These are phyloP conservation scores for Pythium monospermum DNA, from an alignment of 352 stramenopile genomes.

Conservation along the genomic window DNA sequence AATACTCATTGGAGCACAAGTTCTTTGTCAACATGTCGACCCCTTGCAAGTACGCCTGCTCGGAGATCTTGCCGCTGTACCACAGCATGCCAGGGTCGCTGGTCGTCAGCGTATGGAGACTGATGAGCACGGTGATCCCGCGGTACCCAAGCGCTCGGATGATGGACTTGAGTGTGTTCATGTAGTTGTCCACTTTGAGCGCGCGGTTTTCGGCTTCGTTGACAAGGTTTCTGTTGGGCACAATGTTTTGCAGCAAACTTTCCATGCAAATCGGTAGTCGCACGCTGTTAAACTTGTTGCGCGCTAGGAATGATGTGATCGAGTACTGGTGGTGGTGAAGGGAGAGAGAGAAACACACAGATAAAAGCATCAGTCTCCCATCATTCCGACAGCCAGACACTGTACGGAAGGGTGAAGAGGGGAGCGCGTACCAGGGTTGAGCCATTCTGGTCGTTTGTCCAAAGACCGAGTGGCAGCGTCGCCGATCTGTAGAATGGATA, in stretches of 20 bases:
- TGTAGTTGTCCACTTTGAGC: constrained; percentile 34
- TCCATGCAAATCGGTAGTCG: constrained; percentile 57
- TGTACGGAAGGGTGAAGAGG: too few relatives aligned
- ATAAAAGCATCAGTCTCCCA: not conserved
- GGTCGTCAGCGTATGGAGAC: constrained; percentile 34
- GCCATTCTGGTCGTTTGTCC: constrained; percentile 47
- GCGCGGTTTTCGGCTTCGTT: constrained; percentile 51
- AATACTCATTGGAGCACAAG: constrained; percentile 54
- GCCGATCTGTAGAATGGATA: constrained; percentile 14
- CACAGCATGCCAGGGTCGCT: constrained; percentile 25
- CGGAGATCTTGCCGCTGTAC: constrained; percentile 29
- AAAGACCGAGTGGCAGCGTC: constrained; percentile 32
- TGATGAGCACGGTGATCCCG: constrained; percentile 38
- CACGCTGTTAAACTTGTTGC: constrained; percentile 78
- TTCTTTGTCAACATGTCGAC: constrained; percentile 32
- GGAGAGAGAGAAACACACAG: not conserved
- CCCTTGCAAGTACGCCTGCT: constrained; percentile 24
- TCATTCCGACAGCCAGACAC: too few relatives aligned
- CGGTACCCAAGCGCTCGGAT: constrained; percentile 33
- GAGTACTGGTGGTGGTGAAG: constrained; percentile 31
- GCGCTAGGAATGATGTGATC: constrained; percentile 52
- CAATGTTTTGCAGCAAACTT: constrained; percentile 18
- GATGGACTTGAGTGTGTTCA: constrained; percentile 34
- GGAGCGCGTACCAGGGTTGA: constrained; percentile 44
- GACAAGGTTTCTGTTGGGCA: constrained; percentile 29